These are phyloP conservation scores for Starmerella khaoyaiensis DNA, from an alignment of 805 yeast species.

Conservation along the genomic window DNA sequence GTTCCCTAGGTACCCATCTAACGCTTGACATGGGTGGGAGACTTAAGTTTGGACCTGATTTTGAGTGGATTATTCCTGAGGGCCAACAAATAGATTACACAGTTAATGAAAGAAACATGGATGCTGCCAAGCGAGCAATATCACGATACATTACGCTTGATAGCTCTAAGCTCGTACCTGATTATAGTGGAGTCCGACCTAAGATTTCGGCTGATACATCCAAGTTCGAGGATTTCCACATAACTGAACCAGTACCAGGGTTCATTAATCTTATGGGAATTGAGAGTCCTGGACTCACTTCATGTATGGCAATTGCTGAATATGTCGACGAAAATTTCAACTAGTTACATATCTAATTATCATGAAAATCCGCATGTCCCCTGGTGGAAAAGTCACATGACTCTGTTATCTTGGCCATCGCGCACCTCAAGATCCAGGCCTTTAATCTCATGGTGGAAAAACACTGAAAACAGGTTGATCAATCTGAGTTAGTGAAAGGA, in stretches of 20 bases:
- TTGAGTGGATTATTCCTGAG: conserved; percentile 52
- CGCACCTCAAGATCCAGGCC: too few relatives aligned
- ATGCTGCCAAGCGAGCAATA: conserved; percentile 41
- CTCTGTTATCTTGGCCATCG: too few relatives aligned
- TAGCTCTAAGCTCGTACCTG: conserved; percentile 41
- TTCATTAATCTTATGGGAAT: conserved; percentile 71
- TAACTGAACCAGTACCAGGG: conserved; percentile 61
- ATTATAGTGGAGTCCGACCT: conserved; percentile 77
- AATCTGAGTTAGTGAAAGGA: too few relatives aligned
- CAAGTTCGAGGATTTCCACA: conserved; percentile 58
- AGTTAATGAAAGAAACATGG: conserved; percentile 33
- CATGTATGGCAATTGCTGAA: conserved; percentile 71
- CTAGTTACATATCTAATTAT: too few relatives aligned
- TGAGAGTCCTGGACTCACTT: conserved; percentile 82
- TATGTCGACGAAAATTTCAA: conserved; percentile 42
- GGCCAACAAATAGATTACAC: conserved; percentile 23
- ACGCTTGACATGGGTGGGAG: conserved; percentile 74
- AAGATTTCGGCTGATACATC: conserved; percentile 40
- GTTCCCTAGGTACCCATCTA: conserved; percentile 80
- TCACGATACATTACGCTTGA: conserved; percentile 53
- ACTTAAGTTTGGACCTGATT: conserved; percentile 75
- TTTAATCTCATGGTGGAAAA: too few relatives aligned
- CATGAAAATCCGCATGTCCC: too few relatives aligned
- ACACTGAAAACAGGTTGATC: too few relatives aligned
- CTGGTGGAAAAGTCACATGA: too few relatives aligned